phyloP scores from a whole-genome alignment of 2,329 filamentous ascomycete species.

The Botrytis fabae region DNA sequence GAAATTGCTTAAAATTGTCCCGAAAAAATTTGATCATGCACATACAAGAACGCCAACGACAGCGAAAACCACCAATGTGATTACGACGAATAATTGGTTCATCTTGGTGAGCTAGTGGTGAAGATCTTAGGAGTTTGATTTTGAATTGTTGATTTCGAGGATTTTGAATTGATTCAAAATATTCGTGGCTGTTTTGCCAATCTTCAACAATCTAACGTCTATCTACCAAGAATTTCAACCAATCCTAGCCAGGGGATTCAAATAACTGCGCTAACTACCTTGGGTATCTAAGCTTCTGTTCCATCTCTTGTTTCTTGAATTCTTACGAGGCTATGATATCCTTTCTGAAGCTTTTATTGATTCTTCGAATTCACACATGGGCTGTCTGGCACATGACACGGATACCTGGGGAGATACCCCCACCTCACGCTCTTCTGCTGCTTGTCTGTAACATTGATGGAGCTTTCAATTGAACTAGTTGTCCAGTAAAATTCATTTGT shows the following conservation, averaged over 20 bases:
- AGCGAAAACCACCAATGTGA: neutral
- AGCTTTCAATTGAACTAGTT: neutral
- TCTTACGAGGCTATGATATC: neutral
- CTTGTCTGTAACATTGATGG: neutral
- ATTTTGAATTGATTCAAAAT: neutral
- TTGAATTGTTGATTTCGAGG: neutral
- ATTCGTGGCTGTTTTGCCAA: neutral
- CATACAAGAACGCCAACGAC: neutral
- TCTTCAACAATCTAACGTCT: neutral
- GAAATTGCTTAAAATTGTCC: neutral
- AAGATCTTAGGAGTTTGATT: fast-evolving
- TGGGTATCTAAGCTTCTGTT: neutral
- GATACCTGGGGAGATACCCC: neutral
- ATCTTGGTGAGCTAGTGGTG: neutral
- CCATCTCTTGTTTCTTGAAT: neutral
- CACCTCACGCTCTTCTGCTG: neutral
- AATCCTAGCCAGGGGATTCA: neutral
- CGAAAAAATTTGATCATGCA: neutral
- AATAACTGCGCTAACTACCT: neutral
- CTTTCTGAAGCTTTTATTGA: neutral
- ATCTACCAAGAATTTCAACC: neutral
- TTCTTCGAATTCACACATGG: neutral
- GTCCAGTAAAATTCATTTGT: neutral
- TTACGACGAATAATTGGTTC: fast-evolving
- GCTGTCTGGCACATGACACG: neutral